phyloP scores from a whole-genome alignment of 2,329 filamentous ascomycete genomes.

The Pseudonectria buxi region DNA sequence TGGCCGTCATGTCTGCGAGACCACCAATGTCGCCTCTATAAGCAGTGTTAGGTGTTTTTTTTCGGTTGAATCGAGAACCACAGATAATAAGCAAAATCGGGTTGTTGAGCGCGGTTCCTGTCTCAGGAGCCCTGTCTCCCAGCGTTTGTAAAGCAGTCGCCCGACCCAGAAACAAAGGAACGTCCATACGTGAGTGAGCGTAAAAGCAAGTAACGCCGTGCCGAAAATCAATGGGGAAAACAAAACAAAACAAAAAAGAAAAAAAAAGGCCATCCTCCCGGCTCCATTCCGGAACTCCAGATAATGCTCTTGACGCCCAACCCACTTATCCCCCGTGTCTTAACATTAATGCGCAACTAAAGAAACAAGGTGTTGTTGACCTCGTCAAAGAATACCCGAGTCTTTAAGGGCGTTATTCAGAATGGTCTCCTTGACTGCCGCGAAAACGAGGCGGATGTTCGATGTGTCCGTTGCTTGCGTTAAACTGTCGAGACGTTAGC shows the following conservation, averaged over 20 bases:
- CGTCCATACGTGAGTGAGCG: slow-evolving; percentile 6
- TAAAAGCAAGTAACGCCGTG: slow-evolving; percentile 11
- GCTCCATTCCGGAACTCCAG: slow-evolving; percentile 19
- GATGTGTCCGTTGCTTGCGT: slow-evolving; percentile 98
- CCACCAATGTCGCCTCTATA: too few species aligned
- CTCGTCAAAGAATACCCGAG: slow-evolving; percentile 81
- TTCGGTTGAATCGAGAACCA: background rate
- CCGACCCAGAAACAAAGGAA: slow-evolving; percentile 6
- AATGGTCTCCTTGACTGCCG: slow-evolving; percentile 97
- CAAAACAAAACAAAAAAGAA: slow-evolving; percentile 15
- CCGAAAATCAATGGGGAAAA: slow-evolving; percentile 4
- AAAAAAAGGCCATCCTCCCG: slow-evolving; percentile 15
- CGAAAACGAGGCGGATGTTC: slow-evolving; percentile 95
- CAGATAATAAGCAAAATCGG: slow-evolving; percentile 12
- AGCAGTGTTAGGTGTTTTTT: too few species aligned
- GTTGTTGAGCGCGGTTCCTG: slow-evolving; percentile 10
- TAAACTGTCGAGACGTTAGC: slow-evolving; percentile 50
- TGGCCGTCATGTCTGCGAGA: too few species aligned
- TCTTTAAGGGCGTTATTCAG: slow-evolving; percentile 97
- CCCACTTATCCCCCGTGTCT: slow-evolving; percentile 15
- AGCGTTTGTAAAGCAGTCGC: slow-evolving; percentile 8
- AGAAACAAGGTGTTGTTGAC: slow-evolving; percentile 6
- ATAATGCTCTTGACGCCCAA: slow-evolving; percentile 23
- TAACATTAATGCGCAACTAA: slow-evolving; percentile 16
- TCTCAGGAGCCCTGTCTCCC: slow-evolving; percentile 7